phyloP scores from a whole-genome alignment of 2,329 filamentous ascomycete species.

The Esteya vermicola region DNA sequence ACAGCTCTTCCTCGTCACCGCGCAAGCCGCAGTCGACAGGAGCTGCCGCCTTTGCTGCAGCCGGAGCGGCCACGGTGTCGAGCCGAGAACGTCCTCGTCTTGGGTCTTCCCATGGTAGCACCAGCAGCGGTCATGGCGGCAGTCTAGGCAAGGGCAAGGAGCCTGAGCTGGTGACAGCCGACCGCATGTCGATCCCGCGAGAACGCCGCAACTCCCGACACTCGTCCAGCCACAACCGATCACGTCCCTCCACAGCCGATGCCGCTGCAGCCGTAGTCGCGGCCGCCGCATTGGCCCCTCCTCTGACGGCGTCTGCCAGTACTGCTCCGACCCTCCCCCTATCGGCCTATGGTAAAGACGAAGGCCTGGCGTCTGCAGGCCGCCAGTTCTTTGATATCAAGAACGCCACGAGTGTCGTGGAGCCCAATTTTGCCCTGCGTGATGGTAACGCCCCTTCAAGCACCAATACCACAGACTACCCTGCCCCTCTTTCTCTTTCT shows the following conservation, averaged over 20 bases:
- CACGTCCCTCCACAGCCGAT: constrained; percentile 8
- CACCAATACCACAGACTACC: constrained; percentile 2
- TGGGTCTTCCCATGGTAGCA: no score
- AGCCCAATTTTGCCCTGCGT: constrained; percentile 18
- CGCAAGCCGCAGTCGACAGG: no score
- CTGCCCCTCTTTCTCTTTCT: not conserved
- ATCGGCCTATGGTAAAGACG: no score
- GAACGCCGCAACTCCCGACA: not conserved
- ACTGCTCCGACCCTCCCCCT: not conserved
- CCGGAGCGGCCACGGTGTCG: no score
- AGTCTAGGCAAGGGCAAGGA: no score
- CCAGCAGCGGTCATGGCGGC: no score
- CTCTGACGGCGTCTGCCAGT: not conserved
- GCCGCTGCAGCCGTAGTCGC: not conserved
- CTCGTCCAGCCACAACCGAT: not conserved
- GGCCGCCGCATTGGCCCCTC: not conserved
- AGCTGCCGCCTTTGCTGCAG: no score
- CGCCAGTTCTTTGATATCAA: constrained; percentile 17
- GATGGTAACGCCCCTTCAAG: constrained; percentile 16
- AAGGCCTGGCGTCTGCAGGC: constrained; percentile 6
- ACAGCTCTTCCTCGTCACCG: no score
- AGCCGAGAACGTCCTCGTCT: no score
- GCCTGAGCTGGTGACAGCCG: no score
- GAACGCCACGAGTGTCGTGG: constrained; percentile 15
- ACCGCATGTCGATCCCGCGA: no score